Base-by-base conservation (phyloP, 1,284 basidiomycete genomes). In the Mycena citricolor region DNA sequence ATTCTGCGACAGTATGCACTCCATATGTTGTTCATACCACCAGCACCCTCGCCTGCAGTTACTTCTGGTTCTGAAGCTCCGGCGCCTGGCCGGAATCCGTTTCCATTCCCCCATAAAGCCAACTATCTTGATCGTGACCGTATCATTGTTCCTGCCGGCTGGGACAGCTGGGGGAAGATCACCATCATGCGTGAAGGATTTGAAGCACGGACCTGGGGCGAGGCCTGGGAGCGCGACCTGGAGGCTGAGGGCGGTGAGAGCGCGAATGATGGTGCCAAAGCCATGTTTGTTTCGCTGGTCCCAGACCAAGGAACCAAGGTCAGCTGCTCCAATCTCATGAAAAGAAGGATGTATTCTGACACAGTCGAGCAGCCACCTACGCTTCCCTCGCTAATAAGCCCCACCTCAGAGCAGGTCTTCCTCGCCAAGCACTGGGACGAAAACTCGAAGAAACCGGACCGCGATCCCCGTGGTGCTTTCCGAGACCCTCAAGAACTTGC, bases 161-260 rank as follows among this genome's bases (percentile, higher is more conserved):
- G 95, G 97, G 95, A 99, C 63, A 90, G 87, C 52, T 97, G 91
- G 89, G 94, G 93, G 3, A 98, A 98, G 73, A 97, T 98, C 52
- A 76, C 77, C 3, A 88, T 97, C 2, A 68, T 98, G 42, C 73
- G 93, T 36, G 95, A 98, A 32, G 87, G 90, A 0, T 99, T 98
- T 57, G 92, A 97, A 50, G 83, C 90, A 1, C 83, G 79, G 39
- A 63, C 75, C 34, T 89, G 91, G 77, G 83, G 82, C 2, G 83
- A 86, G 42, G 90, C 87, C 17, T 97, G 91, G 90, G 88, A 92
- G 50, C 68, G 69, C 35, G 83, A 86, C 55, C 55, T 87, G 8
- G 73, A 77, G 3, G 59, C 61, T 8, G 64, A 65, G 14, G 72
- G 70, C 4, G 67, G 62, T 4, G 68, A 70, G 32, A 51, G 55